Conservation (phyloP, 2,329 filamentous ascomycete species). For the Epichloe bromicola region DNA sequence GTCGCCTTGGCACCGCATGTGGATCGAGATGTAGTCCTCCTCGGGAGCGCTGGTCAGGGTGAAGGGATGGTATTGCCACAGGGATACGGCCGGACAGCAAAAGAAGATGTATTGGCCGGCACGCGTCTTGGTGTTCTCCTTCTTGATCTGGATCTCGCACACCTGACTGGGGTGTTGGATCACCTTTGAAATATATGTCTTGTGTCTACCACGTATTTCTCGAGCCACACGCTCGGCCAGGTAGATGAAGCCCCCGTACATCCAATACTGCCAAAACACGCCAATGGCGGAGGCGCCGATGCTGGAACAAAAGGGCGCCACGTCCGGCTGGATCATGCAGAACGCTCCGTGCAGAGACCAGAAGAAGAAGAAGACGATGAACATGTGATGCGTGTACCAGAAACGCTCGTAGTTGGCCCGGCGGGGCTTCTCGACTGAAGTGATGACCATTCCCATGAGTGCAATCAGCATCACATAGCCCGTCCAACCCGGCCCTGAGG, state of each 20-base stretch:
- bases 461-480: conserved; percentile 74
- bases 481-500: conserved; percentile 72
- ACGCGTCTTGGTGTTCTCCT: conserved; percentile 68
- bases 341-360: conserved; percentile 84
- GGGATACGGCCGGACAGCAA: conserved; percentile 72
- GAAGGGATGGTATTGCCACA: conserved; percentile 85
- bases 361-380: conserved; percentile 79
- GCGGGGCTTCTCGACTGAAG: conserved; percentile 64
- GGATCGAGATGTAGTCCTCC: conserved; percentile 81
- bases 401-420: conserved; percentile 79
- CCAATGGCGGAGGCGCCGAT: conserved; percentile 53
- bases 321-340: conserved; percentile 81
- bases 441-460: conserved; percentile 66
- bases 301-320: conserved; percentile 60
- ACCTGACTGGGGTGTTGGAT: conserved; percentile 83
- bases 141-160: conserved; percentile 85
- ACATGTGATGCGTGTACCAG: conserved; percentile 85
- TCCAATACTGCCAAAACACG: conserved; percentile 85
- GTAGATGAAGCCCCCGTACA: conserved; percentile 75
- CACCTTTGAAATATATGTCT: conserved; percentile 79
- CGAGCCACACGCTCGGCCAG: conserved; percentile 66
- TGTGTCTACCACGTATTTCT: conserved; percentile 67
- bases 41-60: conserved; percentile 77
- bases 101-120: conserved; percentile 84
- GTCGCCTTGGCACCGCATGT: conserved; percentile 71